phyloP scores from a whole-genome alignment of 2,329 filamentous ascomycete species.

The Colletotrichum acutatum region DNA sequence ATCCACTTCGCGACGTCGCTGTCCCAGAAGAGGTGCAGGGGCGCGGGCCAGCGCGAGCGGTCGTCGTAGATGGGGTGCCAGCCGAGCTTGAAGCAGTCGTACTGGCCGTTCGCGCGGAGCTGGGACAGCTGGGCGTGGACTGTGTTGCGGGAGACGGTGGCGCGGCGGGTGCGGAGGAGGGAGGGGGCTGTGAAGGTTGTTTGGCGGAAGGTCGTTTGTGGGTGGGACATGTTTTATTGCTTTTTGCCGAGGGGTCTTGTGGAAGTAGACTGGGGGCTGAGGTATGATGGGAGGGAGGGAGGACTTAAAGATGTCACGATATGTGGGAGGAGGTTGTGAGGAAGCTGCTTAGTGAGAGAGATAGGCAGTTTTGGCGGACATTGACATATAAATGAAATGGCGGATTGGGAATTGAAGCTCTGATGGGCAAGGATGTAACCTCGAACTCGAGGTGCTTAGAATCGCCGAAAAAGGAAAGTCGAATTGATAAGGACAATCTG shows the following conservation, averaged over 20 bases:
- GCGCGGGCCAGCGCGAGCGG: conserved; percentile 62
- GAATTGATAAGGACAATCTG: not conserved
- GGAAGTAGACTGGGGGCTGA: too few relatives aligned
- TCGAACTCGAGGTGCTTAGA: not conserved
- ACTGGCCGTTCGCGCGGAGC: conserved; percentile 64
- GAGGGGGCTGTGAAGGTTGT: conserved; percentile 50
- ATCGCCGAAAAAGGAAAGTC: conserved; percentile 10
- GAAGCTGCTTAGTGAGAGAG: not conserved
- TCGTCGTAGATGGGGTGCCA: conserved; percentile 67
- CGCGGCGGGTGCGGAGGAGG: conserved; percentile 46
- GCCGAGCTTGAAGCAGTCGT: conserved; percentile 67
- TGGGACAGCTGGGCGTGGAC: conserved; percentile 63
- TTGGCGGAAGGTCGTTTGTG: conserved; percentile 48
- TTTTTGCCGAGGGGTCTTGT: conserved; percentile 29
- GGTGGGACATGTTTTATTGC: conserved; percentile 43
- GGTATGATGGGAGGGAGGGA: too few relatives aligned
- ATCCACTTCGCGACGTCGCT: conserved; percentile 68
- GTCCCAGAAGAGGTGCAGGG: conserved; percentile 71
- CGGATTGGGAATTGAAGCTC: not conserved
- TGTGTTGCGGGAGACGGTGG: conserved; percentile 50
- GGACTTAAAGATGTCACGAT: not conserved
- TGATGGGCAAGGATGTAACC: not conserved
- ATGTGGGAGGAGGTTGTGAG: not conserved
- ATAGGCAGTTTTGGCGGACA: not conserved
- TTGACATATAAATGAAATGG: not conserved